A percentile compares a stretch with the other conserved stretches of the same genome.
Evolutionary conservation across 306 rosid species (phyloP).

Genomic region (Vigna hirtella): DNA sequence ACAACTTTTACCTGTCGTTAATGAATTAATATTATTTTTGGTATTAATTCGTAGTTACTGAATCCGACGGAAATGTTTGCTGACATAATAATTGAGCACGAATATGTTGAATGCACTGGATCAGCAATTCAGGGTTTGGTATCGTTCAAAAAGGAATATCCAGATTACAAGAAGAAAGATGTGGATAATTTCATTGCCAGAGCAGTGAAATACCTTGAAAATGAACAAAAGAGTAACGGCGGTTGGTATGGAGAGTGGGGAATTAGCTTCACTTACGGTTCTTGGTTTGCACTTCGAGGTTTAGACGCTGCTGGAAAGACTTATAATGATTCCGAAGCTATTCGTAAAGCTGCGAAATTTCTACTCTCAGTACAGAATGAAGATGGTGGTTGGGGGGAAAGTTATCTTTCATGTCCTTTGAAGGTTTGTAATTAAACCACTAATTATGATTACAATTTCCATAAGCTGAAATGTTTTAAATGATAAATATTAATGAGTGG

Average conservation of each 20-base stretch:
- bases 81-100: slow-evolving; percentile 44
- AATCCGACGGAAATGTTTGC: slow-evolving; percentile 47
- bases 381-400: slow-evolving; percentile 75
- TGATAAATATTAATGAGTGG: too few species aligned
- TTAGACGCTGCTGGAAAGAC: slow-evolving; percentile 55
- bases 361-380: slow-evolving; percentile 52
- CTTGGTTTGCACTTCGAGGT: slow-evolving; percentile 62
- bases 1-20: too few species aligned
- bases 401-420: slow-evolving; percentile 55
- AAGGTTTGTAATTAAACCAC: slow-evolving; percentile 28
- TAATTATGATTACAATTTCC: neutral
- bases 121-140: slow-evolving; percentile 46
- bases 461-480: neutral
- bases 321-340: slow-evolving; percentile 42
- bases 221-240: slow-evolving; percentile 41
- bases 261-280: slow-evolving; percentile 55
- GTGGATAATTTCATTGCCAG: slow-evolving; percentile 31
- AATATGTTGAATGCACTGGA: slow-evolving; percentile 53
- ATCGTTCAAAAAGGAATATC: slow-evolving; percentile 41
- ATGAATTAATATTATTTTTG: too few species aligned
- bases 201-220: slow-evolving; percentile 37
- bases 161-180: slow-evolving; percentile 43
- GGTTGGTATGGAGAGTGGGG: slow-evolving; percentile 57
- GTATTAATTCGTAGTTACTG: slow-evolving; percentile 16
- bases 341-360: slow-evolving; percentile 53